Base-by-base conservation (phyloP, 169 alveolate genomes). In the Plasmodium falciparum region DNA sequence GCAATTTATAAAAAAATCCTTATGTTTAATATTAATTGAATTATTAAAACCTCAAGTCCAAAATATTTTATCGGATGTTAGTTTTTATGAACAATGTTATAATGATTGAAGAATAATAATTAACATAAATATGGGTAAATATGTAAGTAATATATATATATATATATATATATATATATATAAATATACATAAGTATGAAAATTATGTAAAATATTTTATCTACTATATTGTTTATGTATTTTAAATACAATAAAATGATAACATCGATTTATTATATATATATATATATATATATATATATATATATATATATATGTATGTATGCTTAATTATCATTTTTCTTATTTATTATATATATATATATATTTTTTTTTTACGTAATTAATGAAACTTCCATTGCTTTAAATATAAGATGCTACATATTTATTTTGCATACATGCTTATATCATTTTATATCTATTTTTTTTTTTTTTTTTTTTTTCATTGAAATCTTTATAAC, bases 1-100 rank as follows among this genome's bases (percentile, higher is more conserved):
- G 0, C 88, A 86, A 33, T 61, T 72, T 49, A 73, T 86, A 24
- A 86, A 26, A 61, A 86, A 86, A 86, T 72, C 92, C n/a, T 13
- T 73, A 17, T 86, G 88, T 49, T 63, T 59, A 65, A 73, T 73
- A 74, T 61, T 86, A 47, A 86, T 86, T 47, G 92, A 86, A 52
- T 24, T 86, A 26, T 12, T 86, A 66, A 73, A 67, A 62, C 88
- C 92, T 12, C 92, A 86, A 58, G 86, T 86, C 20, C 85, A 86
- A 62, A 45, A 71, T 74, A 50, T 86, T 33, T 56, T 86, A 62
- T 72, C 92, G 26, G 92, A 86, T 71, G 70, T 26, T 63, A 86
- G 73, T 65, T 86, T 86, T 71, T 73, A 72, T 62, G 76, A 71
- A n/a, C 92, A 86, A 33, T 45, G 72, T 67, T 86, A 86, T 47